Base-by-base conservation (phyloP, 2,329 filamentous ascomycete genomes). In the Fusarium denticulatum region DNA sequence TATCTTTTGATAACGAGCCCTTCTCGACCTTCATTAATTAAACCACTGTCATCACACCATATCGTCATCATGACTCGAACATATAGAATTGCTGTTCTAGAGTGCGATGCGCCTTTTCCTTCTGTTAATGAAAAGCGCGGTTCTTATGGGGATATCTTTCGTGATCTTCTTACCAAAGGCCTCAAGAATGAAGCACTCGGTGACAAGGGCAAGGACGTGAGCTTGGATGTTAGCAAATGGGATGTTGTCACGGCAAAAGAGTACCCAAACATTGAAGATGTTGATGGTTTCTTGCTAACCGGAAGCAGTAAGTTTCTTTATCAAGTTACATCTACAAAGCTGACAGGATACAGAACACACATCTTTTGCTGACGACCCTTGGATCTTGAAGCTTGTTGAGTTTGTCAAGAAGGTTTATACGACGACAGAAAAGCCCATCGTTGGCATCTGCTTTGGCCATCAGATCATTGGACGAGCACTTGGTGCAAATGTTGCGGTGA, bases 371-470 rank as follows among this genome's bases (percentile, higher is more conserved):
- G 76, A 85, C 42, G 78, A 82, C 20, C 66, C 77, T 7, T 86
- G 84, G 84, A 85, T 86, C n/a, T 22, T 83, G 11, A 71, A 75
- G 7, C 77, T 86, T 9, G 80, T 81, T 9, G 77, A 80, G 20
- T 86, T 80, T 66, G 76, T 84, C 12, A 70, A 69, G 20, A 64
- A 72, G 12, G 72, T 79, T 10, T 75, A 79, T 43, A 69, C 66
- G 7, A 76, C 72, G 12, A 80, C 77, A 8, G 71, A 75, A 16
- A 74, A 79, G 32, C 83, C 80, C 1, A 76, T 86, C 3, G 77
- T 86, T 6, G 85, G 85, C 0, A 82, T 86, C n/a, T 86, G 85
- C 66, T 86, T 85, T 62, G 85, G 85, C 2, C 85, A 86, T 57
- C 84, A 86, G 59, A 84, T 86, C 39, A 78, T 86, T 36, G 85